Evolutionary conservation across 108 stramenopile genomes (phyloP), one percentile per base, ranked within the genome.

Genomic region (Skeletonema menzelii): DNA sequence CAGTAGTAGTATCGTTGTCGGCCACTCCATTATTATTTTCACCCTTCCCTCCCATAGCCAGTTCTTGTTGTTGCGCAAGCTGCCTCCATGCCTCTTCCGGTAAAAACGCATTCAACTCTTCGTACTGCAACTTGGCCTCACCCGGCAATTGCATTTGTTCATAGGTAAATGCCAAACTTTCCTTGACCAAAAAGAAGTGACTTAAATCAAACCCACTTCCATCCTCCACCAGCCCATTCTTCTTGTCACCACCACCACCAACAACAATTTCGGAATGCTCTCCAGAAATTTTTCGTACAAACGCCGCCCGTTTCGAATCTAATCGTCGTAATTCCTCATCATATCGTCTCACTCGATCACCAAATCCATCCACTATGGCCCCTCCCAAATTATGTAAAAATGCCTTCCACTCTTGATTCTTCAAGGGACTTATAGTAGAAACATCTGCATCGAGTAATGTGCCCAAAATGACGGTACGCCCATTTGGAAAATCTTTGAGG

Each of bases 111-210:
- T 79, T 66, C 55, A 94, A 74, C 63, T 94, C 93, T 46, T 91
- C 88, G 63, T 94, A 94, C 49, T 91, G 93, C 56, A 90, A 66
- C 28, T 90, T 67, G 30, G 93, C 90, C 70, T 94, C 93, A 24
- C 78, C 66, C 17, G 83, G 84, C 28, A 94, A 60, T 53, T 89
- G 82, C 89, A 91, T 90, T 60, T 94, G 93, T 68, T 91, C 89
- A 67, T 91, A 94, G 4, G 90, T 86, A 65, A 90, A 89, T 15
- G 93, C 93, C 70, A 88, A 61, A 59, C 85, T 86, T 53, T 94
- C 93, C 65, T 94, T 94, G 35, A 94, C 85, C 46, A 91, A 68
- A 69, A 91, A 94, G 75, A 89, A 94, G 57, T 88, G 80, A 49
- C 81, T 73, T 30, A 89, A 40, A 76, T 94, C 90, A 64, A 93